Percentiles rank a stretch among this genome's conserved stretches.
phyloP scores from a whole-genome alignment of 495 filamentous ascomycete genomes.

The Hyphodiscus hymeniophilus region DNA sequence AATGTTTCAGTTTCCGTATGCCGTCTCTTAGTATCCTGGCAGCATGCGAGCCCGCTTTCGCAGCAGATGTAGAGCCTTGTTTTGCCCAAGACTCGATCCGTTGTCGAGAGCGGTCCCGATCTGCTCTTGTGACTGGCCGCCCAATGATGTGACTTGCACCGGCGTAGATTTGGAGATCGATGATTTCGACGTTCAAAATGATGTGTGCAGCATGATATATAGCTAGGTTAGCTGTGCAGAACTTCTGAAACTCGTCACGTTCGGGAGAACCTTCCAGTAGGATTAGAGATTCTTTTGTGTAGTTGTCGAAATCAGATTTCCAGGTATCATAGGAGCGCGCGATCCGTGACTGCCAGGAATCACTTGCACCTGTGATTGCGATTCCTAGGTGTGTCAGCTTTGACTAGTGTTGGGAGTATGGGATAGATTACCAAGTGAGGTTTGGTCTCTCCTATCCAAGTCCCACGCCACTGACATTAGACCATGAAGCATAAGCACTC shows the following conservation, averaged over 20 bases:
- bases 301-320: conserved; percentile 45
- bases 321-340: conserved; percentile 41
- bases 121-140: conserved; percentile 32
- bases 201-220: conserved; percentile 45
- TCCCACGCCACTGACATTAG: conserved; percentile 50
- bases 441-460: conserved; percentile 47
- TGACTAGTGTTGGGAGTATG: background rate
- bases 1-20: conserved; percentile 38
- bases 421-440: conserved; percentile 27
- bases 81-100: conserved; percentile 30
- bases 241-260: conserved; percentile 29
- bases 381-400: conserved; percentile 5
- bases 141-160: conserved; percentile 45
- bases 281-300: conserved; percentile 29
- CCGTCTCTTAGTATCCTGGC: conserved; percentile 37
- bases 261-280: conserved; percentile 17
- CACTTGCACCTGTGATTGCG: conserved; percentile 28
- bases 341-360: conserved; percentile 42
- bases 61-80: conserved; percentile 18
- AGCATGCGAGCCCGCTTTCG: conserved; percentile 37
- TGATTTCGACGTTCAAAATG: conserved; percentile 41
- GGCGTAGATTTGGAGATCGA: conserved; percentile 47
- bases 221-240: conserved; percentile 34
- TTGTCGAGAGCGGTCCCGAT: conserved; percentile 33
- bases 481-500: conserved; percentile 42